A percentile compares a stretch with the other conserved stretches of the same genome.
Conservation (phyloP, 2,329 filamentous ascomycete species). For the Apiospora hydei region DNA sequence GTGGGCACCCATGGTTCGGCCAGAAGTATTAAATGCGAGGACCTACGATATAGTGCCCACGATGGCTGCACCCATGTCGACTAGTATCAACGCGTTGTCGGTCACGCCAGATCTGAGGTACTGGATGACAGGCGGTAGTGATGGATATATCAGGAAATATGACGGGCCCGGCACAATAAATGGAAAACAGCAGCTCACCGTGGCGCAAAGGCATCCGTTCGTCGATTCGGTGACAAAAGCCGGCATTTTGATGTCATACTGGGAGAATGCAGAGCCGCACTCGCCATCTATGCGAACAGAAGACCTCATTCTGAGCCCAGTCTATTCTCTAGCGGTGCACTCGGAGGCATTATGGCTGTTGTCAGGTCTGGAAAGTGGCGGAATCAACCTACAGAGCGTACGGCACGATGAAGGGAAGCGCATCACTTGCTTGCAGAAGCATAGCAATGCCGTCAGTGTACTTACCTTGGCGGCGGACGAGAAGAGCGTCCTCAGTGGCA, state of each 20-base stretch:
- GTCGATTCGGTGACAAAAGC: constrained; percentile 97
- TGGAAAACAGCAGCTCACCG: constrained; percentile 89
- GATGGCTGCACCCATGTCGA: constrained; percentile 94
- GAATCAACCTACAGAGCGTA: constrained; percentile 91
- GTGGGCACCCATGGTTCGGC: constrained; percentile 69
- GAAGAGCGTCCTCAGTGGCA: constrained; percentile 85
- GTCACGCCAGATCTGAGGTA: constrained; percentile 94
- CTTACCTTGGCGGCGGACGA: constrained; percentile 85
- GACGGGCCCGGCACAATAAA: constrained; percentile 96
- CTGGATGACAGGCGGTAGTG: constrained; percentile 91
- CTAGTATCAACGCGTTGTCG: constrained; percentile 91
- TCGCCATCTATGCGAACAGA: constrained; percentile 52
- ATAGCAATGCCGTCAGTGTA: constrained; percentile 91
- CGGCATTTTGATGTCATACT: constrained; percentile 93
- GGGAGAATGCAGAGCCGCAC: constrained; percentile 91
- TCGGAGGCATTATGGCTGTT: constrained; percentile 90
- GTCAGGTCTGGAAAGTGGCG: constrained; percentile 87
- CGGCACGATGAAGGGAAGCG: constrained; percentile 94
- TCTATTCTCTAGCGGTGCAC: constrained; percentile 93
- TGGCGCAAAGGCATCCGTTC: constrained; percentile 94
- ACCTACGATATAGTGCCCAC: constrained; percentile 96
- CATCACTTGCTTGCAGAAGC: constrained; percentile 80
- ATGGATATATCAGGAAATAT: constrained; percentile 96
- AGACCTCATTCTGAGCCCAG: constrained; percentile 78
- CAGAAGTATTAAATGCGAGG: constrained; percentile 79